These are phyloP conservation scores for Didymella pomorum DNA, from an alignment of 2,329 filamentous ascomycete species.

Conservation along the genomic window DNA sequence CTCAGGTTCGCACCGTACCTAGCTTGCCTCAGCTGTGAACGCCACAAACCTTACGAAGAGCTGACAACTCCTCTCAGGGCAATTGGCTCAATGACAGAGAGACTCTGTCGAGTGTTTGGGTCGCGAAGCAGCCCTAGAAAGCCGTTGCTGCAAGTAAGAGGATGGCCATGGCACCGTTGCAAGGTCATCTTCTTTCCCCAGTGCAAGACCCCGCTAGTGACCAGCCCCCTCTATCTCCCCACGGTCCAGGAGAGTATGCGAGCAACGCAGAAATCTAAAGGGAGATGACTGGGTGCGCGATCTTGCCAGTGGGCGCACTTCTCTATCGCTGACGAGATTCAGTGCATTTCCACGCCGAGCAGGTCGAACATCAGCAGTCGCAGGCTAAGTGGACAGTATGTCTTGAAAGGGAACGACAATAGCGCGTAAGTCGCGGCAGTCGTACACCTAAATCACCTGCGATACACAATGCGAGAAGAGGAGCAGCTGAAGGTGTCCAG, in stretches of 20 bases:
- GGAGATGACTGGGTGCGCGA: not conserved
- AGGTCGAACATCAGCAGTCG: not conserved
- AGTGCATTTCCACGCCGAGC: not conserved
- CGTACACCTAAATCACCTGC: not conserved
- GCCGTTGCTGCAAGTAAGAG: not conserved
- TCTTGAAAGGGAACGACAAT: not conserved
- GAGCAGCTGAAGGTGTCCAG: not conserved
- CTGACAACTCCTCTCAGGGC: not conserved
- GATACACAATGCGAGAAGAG: too few relatives aligned
- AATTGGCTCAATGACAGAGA: not conserved
- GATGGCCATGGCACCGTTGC: not conserved
- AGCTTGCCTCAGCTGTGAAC: constrained; percentile 15
- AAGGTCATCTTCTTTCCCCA: not conserved
- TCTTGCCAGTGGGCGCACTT: not conserved
- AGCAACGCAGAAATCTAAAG: not conserved
- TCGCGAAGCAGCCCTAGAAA: not conserved
- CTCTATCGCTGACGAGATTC: not conserved
- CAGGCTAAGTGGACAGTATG: not conserved
- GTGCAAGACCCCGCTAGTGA: not conserved
- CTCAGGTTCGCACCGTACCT: constrained; percentile 15
- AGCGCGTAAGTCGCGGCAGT: not conserved
- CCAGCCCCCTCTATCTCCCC: not conserved
- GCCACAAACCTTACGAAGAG: constrained; percentile 14
- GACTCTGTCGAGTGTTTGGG: not conserved
- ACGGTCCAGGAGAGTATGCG: not conserved